Conservation (phyloP, 2,329 filamentous ascomycete genomes). For the Ascocoryne sarcoides region DNA sequence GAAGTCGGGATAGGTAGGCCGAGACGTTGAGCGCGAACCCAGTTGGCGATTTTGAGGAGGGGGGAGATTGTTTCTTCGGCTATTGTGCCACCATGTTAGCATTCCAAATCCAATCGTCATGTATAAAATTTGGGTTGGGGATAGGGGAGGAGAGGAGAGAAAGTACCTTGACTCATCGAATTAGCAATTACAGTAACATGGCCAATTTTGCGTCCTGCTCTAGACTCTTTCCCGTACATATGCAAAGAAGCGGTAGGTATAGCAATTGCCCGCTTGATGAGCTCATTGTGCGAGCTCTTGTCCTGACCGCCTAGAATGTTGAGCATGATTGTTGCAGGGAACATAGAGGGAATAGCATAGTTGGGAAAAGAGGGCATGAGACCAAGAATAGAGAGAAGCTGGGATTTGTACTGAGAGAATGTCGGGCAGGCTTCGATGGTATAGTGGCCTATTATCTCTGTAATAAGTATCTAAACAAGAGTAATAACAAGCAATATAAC, state of each 20-base stretch:
- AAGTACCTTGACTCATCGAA: constrained; percentile 45
- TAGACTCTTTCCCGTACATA: constrained; percentile 84
- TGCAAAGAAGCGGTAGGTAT: constrained; percentile 60
- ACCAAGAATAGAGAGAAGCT: constrained; percentile 75
- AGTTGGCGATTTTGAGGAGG: constrained; percentile 6
- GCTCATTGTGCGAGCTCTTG: constrained; percentile 51
- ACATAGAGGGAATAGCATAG: constrained; percentile 30
- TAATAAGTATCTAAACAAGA: not conserved
- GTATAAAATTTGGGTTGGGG: constrained; percentile 24
- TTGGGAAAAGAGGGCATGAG: constrained; percentile 28
- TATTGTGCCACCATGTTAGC: too few species aligned
- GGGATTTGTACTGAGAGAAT: constrained; percentile 76
- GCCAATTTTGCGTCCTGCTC: constrained; percentile 87
- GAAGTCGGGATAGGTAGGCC: not conserved
- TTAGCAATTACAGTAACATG: constrained; percentile 77
- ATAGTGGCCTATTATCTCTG: constrained; percentile 84
- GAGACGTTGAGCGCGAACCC: not conserved
- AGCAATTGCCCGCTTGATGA: constrained; percentile 45
- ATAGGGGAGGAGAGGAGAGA: constrained; percentile 27
- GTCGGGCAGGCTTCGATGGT: constrained; percentile 86
- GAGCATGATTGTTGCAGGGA: constrained; percentile 57
- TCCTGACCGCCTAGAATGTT: constrained; percentile 68
- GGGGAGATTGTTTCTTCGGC: not conserved
- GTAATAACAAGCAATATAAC: not conserved
- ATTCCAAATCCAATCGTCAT: too few species aligned